These are phyloP conservation scores for Emmonsia crescens DNA, from an alignment of 2,329 filamentous ascomycete species.

Conservation along the genomic window DNA sequence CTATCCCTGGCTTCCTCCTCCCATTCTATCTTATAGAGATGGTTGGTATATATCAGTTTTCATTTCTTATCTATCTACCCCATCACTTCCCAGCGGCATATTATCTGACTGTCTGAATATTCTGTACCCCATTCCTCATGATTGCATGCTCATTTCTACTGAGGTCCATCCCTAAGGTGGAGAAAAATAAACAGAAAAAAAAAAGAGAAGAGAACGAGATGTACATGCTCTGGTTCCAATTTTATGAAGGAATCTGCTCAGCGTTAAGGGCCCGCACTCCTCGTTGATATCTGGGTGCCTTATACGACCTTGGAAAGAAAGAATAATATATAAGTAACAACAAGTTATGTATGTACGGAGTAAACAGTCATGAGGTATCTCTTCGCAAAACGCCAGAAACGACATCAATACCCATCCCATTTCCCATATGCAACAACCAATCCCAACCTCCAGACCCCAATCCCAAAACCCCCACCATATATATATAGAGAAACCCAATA, in stretches of 20 bases:
- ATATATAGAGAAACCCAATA: neutral
- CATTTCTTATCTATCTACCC: neutral
- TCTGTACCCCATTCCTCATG: no score
- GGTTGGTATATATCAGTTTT: no score
- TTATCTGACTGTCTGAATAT: no score
- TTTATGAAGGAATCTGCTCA: neutral
- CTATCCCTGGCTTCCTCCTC: no score
- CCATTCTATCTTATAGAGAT: no score
- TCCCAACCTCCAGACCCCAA: neutral
- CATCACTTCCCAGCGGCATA: no score
- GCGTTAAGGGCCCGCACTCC: no score
- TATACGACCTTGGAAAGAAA: neutral
- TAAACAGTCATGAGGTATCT: neutral
- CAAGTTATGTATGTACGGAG: neutral
- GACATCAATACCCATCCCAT: slow-evolving; percentile 15
- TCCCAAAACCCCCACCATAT: slow-evolving; percentile 1
- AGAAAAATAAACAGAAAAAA: neutral
- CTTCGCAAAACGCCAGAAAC: neutral
- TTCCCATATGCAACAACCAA: slow-evolving; percentile 1
- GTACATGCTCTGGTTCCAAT: neutral
- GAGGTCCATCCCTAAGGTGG: no score
- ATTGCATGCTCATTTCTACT: no score
- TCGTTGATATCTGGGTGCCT: no score
- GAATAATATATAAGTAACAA: neutral
- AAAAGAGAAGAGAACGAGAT: neutral